Base-by-base conservation (phyloP, 73 alveolate genomes). In the Paramecium biaurelia region DNA sequence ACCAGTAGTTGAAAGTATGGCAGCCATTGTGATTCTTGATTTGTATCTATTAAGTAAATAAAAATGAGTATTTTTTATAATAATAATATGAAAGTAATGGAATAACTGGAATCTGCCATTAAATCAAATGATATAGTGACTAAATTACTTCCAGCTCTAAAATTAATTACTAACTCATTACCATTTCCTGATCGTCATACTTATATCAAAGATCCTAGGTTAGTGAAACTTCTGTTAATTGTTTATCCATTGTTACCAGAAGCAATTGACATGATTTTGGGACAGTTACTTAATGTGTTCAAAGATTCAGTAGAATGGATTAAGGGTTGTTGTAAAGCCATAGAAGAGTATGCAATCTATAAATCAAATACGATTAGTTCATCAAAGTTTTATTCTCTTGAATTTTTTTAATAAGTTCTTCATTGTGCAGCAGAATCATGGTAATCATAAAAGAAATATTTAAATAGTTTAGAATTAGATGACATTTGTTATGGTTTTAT, bases 1-100 rank as follows among this genome's bases (percentile, higher is more conserved):
- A 5, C 99, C 99, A 14, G 92, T 96, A 42, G 96, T 96, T 15
- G 99, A 96, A 68, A 92, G 96, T 34, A 96, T 96, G 99, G 96
- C 96, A 89, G 92, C 97, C 11, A 86, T 94, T 15, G 94, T 85
- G 11, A 26, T 93, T 14, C 76, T 93, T 93, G 96, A 94, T 59
- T 85, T 84, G 34, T 92, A 45, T 41, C 86, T 92, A 90, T 47
- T 45, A 30, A 72, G 45, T 72, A 35, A 56, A 58, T 58, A 47
- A 85, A 85, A 28, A 21, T 21, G 86, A 28, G 34, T 32, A 67
- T 67, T 67, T 30, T 24, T 67, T 67, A 67, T 67, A 26, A 67
- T 30, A 32, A 35, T 67, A 67, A 34, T 20, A 79, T 79, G 90
- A 79, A 79, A 79, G 56, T 79, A 30, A 10, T 79, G 47, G 70